A percentile compares a stretch with the other conserved stretches of the same genome.
These are phyloP conservation scores for Anethum foeniculum DNA, from an alignment of 140 eudicot genomes.

Conservation along the genomic window DNA sequence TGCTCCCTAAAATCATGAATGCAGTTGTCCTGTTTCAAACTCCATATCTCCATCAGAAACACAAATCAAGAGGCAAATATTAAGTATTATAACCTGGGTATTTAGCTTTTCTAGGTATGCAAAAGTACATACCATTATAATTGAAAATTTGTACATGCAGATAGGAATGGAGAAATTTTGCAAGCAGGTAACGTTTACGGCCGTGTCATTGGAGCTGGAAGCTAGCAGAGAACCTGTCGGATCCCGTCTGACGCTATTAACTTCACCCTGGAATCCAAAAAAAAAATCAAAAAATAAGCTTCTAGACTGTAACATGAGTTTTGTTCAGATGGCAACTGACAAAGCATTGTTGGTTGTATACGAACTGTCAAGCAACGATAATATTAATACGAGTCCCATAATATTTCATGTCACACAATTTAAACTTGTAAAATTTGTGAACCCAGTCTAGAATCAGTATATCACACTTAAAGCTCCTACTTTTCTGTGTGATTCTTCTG, in stretches of 20 bases:
- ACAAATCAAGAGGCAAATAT: neutral
- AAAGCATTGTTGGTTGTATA: neutral
- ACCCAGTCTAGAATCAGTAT: neutral
- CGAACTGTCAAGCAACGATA: neutral
- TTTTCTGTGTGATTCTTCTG: neutral
- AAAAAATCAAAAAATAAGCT: neutral
- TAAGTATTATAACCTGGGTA: neutral
- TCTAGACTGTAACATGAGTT: neutral
- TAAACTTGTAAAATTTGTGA: neutral
- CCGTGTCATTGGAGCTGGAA: conserved; percentile 48
- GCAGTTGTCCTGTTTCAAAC: conserved; percentile 32
- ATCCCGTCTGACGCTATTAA: conserved; percentile 63
- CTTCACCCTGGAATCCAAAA: conserved; percentile 47
- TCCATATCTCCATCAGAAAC: conserved; percentile 47
- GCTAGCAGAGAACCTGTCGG: conserved; percentile 54
- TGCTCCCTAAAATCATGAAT: conserved; percentile 47
- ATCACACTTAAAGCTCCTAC: neutral
- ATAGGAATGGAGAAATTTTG: neutral
- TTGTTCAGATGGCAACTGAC: neutral
- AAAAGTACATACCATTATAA: neutral
- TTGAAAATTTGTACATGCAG: neutral
- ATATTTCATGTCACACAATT: neutral
- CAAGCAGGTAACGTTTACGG: conserved; percentile 37
- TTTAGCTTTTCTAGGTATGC: neutral
- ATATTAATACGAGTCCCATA: neutral